These are phyloP conservation scores for Fusarium sp. DNA, from an alignment of 2,329 filamentous ascomycete genomes.

Conservation along the genomic window DNA sequence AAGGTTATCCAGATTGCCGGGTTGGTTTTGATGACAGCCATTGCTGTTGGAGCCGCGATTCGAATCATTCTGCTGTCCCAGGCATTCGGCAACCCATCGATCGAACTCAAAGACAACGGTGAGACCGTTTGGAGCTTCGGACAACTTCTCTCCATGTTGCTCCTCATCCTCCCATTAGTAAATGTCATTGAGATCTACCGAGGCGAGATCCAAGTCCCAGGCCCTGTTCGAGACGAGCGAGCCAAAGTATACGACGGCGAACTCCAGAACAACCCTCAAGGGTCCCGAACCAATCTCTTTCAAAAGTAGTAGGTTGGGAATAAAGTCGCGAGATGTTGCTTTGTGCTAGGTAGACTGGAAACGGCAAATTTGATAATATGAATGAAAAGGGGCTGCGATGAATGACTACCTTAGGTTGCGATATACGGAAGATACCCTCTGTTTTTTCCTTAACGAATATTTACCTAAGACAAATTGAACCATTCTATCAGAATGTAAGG, in stretches of 20 bases:
- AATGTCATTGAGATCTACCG: constrained; percentile 33
- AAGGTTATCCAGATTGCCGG: constrained; percentile 64
- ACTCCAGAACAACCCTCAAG: constrained; percentile 48
- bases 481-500: not conserved
- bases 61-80: constrained; percentile 68
- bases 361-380: not conserved
- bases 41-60: constrained; percentile 68
- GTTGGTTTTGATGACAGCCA: constrained; percentile 64
- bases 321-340: not conserved
- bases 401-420: not conserved
- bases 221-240: constrained; percentile 55
- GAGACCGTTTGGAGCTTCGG: constrained; percentile 43
- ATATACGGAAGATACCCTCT: constrained; percentile 23
- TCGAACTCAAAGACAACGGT: constrained; percentile 40
- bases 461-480: not conserved
- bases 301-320: constrained; percentile 41
- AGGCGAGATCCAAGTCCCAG: constrained; percentile 48
- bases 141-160: constrained; percentile 39
- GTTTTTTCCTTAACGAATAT: constrained; percentile 2
- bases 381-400: not conserved
- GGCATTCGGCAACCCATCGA: constrained; percentile 59
- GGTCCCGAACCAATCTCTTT: constrained; percentile 52
- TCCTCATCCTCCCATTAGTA: constrained; percentile 38
- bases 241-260: constrained; percentile 56
- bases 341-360: not conserved